Base-by-base conservation (phyloP, 176 grass and related monocot species). In the Aegilops longissima region DNA sequence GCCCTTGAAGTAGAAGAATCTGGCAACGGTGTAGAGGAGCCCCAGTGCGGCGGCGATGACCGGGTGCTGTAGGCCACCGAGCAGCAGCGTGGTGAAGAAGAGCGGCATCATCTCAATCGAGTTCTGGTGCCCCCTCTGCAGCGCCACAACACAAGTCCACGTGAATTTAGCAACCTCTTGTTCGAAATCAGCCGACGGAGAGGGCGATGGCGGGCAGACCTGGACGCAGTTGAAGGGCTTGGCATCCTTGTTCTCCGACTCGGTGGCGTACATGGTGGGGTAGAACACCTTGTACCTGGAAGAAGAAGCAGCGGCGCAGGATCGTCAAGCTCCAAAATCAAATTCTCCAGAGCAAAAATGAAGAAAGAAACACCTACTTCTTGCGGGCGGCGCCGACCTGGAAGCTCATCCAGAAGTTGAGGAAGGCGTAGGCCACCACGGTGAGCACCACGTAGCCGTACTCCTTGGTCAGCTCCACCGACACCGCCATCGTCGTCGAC, bases 1-100 rank as follows among this genome's bases (percentile, higher is more conserved):
- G 72, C 94, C 92, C 92, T 92, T 99, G 88, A 99, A 99, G 89
- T 99, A 99, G 87, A 99, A 96, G 92, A 92, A 93, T 61, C 97
- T 95, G 21, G 88, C 86, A 21, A 99, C 69, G 2, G 31, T 88
- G 92, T 99, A 99, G 56, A 96, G 24, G 10, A 10, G 54, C 25
- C 97, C 97, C 6, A 99, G 83, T 17, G 66, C 89, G 2, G 97
- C 90, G 64, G 92, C 90, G 75, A 88, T 84, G 76, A 63, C 27
- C 21, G 97, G 92, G 65, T 90, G 88, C 88, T 96, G 94, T 31
- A 99, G 34, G 16, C 94, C 97, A 39, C 97, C 90, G 27, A 99
- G 61, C 49, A 99, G 83, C 52, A 99, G 87, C 87, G 83, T 93
- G 76, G 80, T 87, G 85, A 96, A 99, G 94, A 96, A 99, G 61